Evolutionary conservation across 2,329 filamentous ascomycete genomes (phyloP).

Genomic region (Camillea tinctor): DNA sequence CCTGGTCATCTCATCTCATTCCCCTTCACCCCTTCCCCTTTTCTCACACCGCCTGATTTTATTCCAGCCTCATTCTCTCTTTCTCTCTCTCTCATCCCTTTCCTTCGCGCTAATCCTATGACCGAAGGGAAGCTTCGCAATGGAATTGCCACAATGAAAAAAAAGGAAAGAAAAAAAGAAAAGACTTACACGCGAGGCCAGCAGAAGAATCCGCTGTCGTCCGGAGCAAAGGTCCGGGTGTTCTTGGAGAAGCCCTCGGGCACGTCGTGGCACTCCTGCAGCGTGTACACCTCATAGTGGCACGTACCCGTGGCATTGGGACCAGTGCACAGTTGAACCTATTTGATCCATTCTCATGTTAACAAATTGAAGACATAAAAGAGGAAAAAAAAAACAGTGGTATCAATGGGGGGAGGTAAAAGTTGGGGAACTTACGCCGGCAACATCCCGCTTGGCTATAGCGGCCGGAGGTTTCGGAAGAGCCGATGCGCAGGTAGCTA

Average conservation of each 20-base stretch:
- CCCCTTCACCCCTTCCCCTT: no score
- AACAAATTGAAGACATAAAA: not conserved
- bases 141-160: not conserved
- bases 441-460: conserved; percentile 42
- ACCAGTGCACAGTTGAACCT: conserved; percentile 52
- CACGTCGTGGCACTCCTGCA: conserved; percentile 48
- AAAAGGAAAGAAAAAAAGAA: not conserved
- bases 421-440: conserved; percentile 42
- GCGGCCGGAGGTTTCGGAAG: conserved; percentile 27
- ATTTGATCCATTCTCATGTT: not conserved
- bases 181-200: conserved; percentile 39
- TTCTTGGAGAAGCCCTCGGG: conserved; percentile 40
- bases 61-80: no score
- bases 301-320: conserved; percentile 49
- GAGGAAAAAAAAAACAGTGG: not conserved
- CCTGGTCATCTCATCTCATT: no score
- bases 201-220: conserved; percentile 49
- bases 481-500: conserved; percentile 24
- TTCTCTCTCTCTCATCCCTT: no score
- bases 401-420: conserved; percentile 2
- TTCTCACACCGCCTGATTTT: no score
- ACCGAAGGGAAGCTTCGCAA: no score
- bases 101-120: no score
- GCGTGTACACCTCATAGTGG: conserved; percentile 41
- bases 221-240: conserved; percentile 49